Base-by-base conservation (phyloP, 768 basidiomycete species). In the Boletus barrowsii region DNA sequence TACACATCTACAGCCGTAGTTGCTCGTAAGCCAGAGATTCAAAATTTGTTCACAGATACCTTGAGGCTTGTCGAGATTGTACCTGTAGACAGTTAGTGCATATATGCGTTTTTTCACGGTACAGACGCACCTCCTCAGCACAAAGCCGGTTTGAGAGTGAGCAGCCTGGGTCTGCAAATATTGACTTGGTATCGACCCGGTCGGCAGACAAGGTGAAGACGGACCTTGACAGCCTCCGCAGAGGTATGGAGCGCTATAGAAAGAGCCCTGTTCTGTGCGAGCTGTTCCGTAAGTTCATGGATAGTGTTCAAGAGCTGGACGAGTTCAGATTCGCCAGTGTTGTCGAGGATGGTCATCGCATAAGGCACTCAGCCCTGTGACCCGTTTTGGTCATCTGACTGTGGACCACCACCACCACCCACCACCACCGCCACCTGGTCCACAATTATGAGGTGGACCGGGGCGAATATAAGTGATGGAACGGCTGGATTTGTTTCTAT, bases 131-230 rank as follows among this genome's bases (percentile, higher is more conserved):
- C 87, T 80, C 56, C 95, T 80, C 40, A 98, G 72, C 10, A 95
- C 93, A 70, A 95, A 98, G 3, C 96, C 95, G 1, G 91, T 90
- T 60, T 94, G 90, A 18, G 88, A 83, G 70, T 98, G 92, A 7
- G 91, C 76, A 7, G 95, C 90, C 72, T 96, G 93, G 14, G 80
- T 83, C 92, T 94, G 69, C 33, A 35, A 30, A 42, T 32, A 29
- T 51, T 40, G 6, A 51, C 37, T 56, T 30, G 36, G 42, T 17
- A 17, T 44, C 32, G 35, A 24, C 35, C 2, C 24, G 18, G 41
- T 40, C 37, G 17, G 29, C 48, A n/a, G n/a, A 47, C 10, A 7
- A 43, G 41, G n/a, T 11, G 26, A 10, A 53, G 22, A 70, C 76
- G 29, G 42, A 91, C 93, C 81, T 96, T 97, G 61, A 93, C 81